A percentile compares a stretch with the other conserved stretches of the same genome.
Conservation (phyloP, 2,329 filamentous ascomycete genomes). For the Thelonectria rubi region DNA sequence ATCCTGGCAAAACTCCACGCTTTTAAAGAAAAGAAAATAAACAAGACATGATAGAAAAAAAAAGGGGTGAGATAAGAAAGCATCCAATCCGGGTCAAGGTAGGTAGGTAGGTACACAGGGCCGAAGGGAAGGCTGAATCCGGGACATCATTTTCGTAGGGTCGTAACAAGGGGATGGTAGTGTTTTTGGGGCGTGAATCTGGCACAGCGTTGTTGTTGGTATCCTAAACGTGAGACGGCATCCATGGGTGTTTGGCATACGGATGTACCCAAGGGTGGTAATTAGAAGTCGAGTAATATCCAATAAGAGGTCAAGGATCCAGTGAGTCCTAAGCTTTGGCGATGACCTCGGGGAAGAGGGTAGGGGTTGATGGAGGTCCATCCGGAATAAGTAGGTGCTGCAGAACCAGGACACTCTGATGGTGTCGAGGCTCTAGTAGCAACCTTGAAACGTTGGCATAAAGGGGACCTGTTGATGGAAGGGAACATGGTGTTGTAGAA, state of each 20-base stretch:
- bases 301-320: constrained; percentile 18
- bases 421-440: constrained; percentile 48
- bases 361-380: not conserved
- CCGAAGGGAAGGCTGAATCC: constrained; percentile 34
- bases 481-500: constrained; percentile 58
- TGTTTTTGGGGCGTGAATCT: constrained; percentile 35
- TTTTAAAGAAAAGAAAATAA: constrained; percentile 36
- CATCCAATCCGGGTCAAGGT: constrained; percentile 25
- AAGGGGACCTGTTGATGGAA: constrained; percentile 64
- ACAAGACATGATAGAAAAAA: constrained; percentile 7
- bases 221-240: constrained; percentile 10
- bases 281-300: constrained; percentile 28
- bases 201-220: constrained; percentile 31
- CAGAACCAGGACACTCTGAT: constrained; percentile 12
- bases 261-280: constrained; percentile 20
- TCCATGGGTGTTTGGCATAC: constrained; percentile 16
- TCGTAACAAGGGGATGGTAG: constrained; percentile 28
- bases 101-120: constrained; percentile 32
- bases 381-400: constrained; percentile 1
- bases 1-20: constrained; percentile 43
- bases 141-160: constrained; percentile 39
- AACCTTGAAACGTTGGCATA: constrained; percentile 62
- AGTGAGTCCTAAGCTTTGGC: constrained; percentile 15
- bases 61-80: constrained; percentile 28
- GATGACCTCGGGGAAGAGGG: constrained; percentile 27